phyloP scores from a whole-genome alignment of 768 basidiomycete species.

The Tylopilus subfusipes region DNA sequence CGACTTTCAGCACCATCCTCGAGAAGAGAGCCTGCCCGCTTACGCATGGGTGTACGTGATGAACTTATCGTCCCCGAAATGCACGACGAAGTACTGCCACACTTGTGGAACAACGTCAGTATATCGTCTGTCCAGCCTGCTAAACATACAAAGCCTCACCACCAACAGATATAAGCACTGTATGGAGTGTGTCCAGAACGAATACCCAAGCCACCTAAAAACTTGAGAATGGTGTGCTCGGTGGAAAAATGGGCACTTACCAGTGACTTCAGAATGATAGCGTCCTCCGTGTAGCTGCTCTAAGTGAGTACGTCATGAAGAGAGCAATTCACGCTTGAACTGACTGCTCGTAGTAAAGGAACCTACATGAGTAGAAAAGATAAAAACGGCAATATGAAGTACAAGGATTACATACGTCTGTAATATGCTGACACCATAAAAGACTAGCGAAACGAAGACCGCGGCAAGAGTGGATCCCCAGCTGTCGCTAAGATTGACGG shows the following conservation, averaged over 20 bases:
- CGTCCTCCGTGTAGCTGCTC: conserved; percentile 17
- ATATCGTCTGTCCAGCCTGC: neutral
- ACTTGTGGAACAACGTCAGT: conserved; percentile 11
- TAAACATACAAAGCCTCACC: conserved; percentile 7
- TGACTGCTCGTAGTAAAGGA: conserved; percentile 25
- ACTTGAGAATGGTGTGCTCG: neutral
- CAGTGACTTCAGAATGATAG: conserved; percentile 11
- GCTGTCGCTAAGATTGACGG: conserved; percentile 7
- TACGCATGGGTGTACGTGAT: conserved; percentile 18
- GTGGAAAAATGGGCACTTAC: conserved; percentile 1
- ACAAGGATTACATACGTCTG: conserved; percentile 19
- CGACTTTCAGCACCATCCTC: conserved; percentile 4
- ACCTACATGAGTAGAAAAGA: conserved; percentile 7
- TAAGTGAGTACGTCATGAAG: neutral
- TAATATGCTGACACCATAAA: conserved; percentile 26
- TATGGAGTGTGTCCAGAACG: conserved; percentile 16
- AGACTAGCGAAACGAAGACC: conserved; percentile 17
- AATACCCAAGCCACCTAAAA: conserved; percentile 23
- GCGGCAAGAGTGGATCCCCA: conserved; percentile 26
- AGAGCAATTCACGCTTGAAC: conserved; percentile 1
- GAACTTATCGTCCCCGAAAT: conserved; percentile 18
- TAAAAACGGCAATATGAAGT: neutral
- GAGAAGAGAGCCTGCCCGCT: conserved; percentile 7
- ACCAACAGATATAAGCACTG: conserved; percentile 16
- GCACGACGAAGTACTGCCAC: conserved; percentile 23